phyloP scores from a whole-genome alignment of 768 basidiomycete genomes.

The Rhizopogon vulgaris region DNA sequence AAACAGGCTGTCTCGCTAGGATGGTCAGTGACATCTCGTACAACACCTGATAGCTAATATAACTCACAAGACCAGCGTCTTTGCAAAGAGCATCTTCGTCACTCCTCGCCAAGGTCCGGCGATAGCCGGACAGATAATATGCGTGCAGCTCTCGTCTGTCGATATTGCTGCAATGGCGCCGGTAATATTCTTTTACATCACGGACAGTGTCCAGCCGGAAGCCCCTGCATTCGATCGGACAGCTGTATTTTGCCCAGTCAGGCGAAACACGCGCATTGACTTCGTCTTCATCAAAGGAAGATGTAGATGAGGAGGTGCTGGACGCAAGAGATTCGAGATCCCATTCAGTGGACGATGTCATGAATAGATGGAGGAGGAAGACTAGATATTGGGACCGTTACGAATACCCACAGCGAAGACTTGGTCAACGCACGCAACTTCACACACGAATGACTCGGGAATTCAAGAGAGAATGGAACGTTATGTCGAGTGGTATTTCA shows the following conservation, averaged over 20 bases:
- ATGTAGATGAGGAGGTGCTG: constrained; percentile 41
- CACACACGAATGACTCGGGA: neutral
- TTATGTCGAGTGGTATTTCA: neutral
- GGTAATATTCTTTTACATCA: constrained; percentile 60
- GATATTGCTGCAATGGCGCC: constrained; percentile 17
- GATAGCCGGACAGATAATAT: constrained; percentile 27
- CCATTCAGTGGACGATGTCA: constrained; percentile 60
- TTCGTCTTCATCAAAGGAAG: constrained; percentile 46
- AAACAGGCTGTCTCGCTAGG: constrained; percentile 67
- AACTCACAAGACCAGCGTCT: constrained; percentile 64
- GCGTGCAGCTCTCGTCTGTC: constrained; percentile 10
- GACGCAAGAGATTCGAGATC: constrained; percentile 23
- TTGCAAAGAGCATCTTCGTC: constrained; percentile 61
- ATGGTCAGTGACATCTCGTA: constrained; percentile 3
- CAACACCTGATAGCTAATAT: neutral
- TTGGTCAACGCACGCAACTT: neutral
- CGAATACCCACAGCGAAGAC: constrained; percentile 9
- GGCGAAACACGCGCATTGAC: constrained; percentile 55
- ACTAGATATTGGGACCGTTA: constrained; percentile 2
- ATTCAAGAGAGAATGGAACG: neutral
- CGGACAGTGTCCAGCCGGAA: constrained; percentile 63
- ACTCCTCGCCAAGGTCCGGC: constrained; percentile 23
- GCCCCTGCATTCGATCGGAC: constrained; percentile 42
- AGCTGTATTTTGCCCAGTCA: constrained; percentile 53
- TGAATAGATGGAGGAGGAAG: constrained; percentile 48